Base-by-base conservation (phyloP, 331 rosid genomes). In the Rhamnella rubrinervis region DNA sequence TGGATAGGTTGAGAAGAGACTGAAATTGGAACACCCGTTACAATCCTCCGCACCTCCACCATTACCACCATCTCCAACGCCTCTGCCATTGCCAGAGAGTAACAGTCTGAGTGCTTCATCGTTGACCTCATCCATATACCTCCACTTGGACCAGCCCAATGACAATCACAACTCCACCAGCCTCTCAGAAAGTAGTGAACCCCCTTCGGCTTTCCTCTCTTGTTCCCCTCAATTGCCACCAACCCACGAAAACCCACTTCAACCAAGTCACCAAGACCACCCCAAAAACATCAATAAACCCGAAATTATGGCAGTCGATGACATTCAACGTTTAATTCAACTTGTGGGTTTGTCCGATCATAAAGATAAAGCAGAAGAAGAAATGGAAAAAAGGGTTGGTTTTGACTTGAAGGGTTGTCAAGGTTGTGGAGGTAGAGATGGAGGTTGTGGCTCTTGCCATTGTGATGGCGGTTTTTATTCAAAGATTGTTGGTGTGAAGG, bases 391-490 rank as follows among this genome's bases (percentile, higher is more conserved):
- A 8, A 63, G 57, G 40, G 76, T 8, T 40, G 77, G 10, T 35
- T 70, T 75, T 69, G 72, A 15, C 14, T 66, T 51, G 35, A 66
- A 66, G 35, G 12, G 59, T 66, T 49, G 15, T 11, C 18, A 14
- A 41, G 58, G 53, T 40, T 13, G 8, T 65, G 72, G 52, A 6
- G 55, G 75, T 6, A 63, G 61, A 73, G 83, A 65, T 52, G 71
- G 16, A 44, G 87, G 59, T 62, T 63, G 80, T 75, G 31, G 65
- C 77, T 91, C 87, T 75, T 86, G 96, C 74, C 82, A 85, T 25
- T 88, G 92, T 77, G 88, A 88, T 65, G 85, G 78, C 19, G 93
- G 97, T 74, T 93, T 93, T 84, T 85, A 85, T 72, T 67, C 83
- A 6, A 93, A 86, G 81, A 85, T 93, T 82, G 97, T 80, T 63